Evolutionary conservation across 768 basidiomycete genomes (phyloP), one percentile per base, ranked within the genome.

Genomic region (Lactarius evosmus): DNA sequence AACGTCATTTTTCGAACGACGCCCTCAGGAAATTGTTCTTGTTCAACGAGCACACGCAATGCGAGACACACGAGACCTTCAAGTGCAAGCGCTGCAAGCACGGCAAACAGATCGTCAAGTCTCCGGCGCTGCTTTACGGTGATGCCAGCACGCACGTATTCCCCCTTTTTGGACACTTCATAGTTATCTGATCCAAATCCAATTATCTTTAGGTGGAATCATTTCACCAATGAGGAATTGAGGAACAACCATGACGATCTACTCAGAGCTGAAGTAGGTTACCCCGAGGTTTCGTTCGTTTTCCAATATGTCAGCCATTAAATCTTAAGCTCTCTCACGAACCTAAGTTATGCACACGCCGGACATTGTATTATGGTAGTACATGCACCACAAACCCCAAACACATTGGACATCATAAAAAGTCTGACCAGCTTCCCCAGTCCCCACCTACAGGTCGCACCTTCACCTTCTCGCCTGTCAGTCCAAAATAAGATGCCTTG

Each of bases 41-140:
- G 38, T 95, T 95, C 78, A 94, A 95, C 61, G 88, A 94, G 69
- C 77, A 84, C 53, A 95, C 94, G 7, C 73, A 86, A 11, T 93
- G 91, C 70, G 94, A 98, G 72, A 98, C 97, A 36, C 97, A 99
- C 70, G 96, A 98, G 72, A 95, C 94, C 8, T 98, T 96, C 83
- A 98, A 98, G 76, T 95, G 93, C 76, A 93, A 91, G 74, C 83
- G 92, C 56, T 96, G 94, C 75, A 88, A 84, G 76, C 80, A 94
- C 66, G 94, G 93, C 22, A 89, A 83, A 70, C 97, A 98, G 74
- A 71, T 82, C 50, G 80, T 84, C 70, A 98, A 96, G 75, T 80
- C 92, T 4, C 85, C 88, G 2, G 95, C 93, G 0, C 74, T 98
- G 70, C 73, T 99, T 17, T 98, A 98, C 68, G 97, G 97, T 17